phyloP scores from a whole-genome alignment of 345 rosid species.

The Physaria fendleri region DNA sequence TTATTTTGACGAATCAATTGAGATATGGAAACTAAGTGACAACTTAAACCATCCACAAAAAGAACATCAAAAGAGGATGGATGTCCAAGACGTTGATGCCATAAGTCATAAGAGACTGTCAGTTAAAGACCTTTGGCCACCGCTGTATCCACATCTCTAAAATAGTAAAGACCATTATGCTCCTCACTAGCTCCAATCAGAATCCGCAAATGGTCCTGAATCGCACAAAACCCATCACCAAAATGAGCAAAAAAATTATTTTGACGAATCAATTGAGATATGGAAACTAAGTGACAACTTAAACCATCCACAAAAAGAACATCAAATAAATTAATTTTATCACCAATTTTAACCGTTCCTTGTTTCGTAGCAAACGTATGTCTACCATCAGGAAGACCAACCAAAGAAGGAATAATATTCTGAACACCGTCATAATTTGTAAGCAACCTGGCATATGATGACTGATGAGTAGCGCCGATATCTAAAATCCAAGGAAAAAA shows the following conservation, averaged over 20 bases:
- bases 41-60: not conserved
- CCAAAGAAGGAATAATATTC: not conserved
- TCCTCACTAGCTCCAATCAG: not conserved
- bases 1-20: not conserved
- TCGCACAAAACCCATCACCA: not conserved
- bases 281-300: not conserved
- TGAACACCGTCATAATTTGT: rapidly evolving
- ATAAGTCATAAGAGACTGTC: not conserved
- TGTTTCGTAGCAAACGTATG: not conserved
- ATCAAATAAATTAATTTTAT: not conserved
- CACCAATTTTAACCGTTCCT: not conserved
- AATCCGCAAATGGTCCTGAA: not conserved
- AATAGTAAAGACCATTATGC: not conserved
- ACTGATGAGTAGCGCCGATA: not conserved
- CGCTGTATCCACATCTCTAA: not conserved
- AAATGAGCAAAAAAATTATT: not conserved
- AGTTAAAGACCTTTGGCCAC: too few relatives aligned
- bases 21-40: not conserved
- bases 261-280: not conserved
- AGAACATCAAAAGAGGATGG: not conserved
- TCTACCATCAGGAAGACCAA: not conserved
- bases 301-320: not conserved
- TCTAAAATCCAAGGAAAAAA: not conserved
- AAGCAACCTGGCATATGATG: not conserved
- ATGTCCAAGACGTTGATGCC: not conserved